Evolutionary conservation across 1,139 yeast species (phyloP), one percentile per base, ranked within the genome.

Genomic region (Blastobotrys malaysiensis): DNA sequence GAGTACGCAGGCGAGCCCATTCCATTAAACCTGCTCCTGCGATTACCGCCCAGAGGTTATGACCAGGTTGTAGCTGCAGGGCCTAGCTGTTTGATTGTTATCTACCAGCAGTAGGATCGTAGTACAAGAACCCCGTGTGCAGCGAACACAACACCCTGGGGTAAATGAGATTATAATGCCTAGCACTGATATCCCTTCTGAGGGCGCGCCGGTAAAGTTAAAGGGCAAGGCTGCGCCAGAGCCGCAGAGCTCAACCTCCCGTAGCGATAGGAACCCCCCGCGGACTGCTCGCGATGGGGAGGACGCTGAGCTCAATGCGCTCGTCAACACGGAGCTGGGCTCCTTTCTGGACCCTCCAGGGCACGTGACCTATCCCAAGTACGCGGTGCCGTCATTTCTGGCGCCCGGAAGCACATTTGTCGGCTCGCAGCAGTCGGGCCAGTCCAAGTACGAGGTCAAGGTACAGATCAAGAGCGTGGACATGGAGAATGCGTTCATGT

Each of bases 351-450:
- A 31, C 16, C 39, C 39, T 14, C 39, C 39, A 3, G n/a, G 14
- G 39, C 39, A 6, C 39, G 16, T 31, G 16, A 31, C 16, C 3
- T 31, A 31, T 16, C 39, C 39, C 16, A 11, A 31, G 39, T 13
- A 31, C 16, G 39, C 39, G 31, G 16, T 57, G 13, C 55, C 65
- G 20, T 62, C 70, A 14, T 67, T 61, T 55, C 71, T 87, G 26
- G 77, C 80, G 56, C 86, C 93, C 5, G 86, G 87, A 52, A 76
- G 88, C 31, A 73, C 69, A 46, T 88, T 83, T 62, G 67, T 76
- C 5, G 96, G 96, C 1, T 80, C 83, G 20, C 96, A 88, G 66
- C 86, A 82, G 63, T 82, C 88, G n/a, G 89, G 87, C 0, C 73
- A 79, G 58, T 77, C 81, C 2, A 78, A 81, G 13, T 86, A 85